Evolutionary conservation across 805 yeast species (phyloP).

Genomic region (Lipomyces orientalis): DNA sequence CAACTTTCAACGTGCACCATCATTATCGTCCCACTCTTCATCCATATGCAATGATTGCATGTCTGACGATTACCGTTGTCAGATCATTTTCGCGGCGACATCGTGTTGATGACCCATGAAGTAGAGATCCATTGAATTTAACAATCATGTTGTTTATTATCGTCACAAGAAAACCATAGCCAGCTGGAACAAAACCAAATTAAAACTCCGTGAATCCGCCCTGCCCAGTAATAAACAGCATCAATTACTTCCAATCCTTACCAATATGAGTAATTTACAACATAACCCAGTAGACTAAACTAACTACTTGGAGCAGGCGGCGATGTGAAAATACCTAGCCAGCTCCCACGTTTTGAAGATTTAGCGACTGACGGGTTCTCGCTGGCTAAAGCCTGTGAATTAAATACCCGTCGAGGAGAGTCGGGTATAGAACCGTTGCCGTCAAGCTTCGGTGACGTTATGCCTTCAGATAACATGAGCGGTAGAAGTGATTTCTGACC

Average conservation of each 20-base stretch:
- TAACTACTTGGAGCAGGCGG: background rate
- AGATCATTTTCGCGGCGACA: too few relatives aligned
- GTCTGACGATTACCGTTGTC: too few relatives aligned
- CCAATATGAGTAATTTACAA: background rate
- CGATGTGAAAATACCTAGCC: constrained; percentile 17
- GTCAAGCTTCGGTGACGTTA: constrained; percentile 16
- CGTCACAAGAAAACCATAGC: background rate
- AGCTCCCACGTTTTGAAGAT: constrained; percentile 17
- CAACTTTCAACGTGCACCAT: too few relatives aligned
- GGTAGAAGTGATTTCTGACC: constrained; percentile 28
- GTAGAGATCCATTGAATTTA: too few relatives aligned
- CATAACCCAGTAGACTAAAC: background rate
- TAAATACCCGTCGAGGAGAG: constrained; percentile 5
- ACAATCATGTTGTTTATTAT: background rate
- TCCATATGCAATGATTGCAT: too few relatives aligned
- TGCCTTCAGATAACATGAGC: constrained; percentile 14
- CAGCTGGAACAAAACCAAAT: background rate
- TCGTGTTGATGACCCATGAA: too few relatives aligned
- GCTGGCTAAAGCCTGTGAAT: background rate
- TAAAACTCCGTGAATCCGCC: background rate
- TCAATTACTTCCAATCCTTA: background rate
- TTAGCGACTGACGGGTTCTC: background rate
- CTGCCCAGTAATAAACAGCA: background rate
- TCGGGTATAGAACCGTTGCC: background rate
- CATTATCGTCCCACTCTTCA: too few relatives aligned